Percentiles rank a stretch among this genome's conserved stretches.
Evolutionary conservation across 805 yeast genomes (phyloP).

Genomic region (Isabelozyma pseudorhagii): DNA sequence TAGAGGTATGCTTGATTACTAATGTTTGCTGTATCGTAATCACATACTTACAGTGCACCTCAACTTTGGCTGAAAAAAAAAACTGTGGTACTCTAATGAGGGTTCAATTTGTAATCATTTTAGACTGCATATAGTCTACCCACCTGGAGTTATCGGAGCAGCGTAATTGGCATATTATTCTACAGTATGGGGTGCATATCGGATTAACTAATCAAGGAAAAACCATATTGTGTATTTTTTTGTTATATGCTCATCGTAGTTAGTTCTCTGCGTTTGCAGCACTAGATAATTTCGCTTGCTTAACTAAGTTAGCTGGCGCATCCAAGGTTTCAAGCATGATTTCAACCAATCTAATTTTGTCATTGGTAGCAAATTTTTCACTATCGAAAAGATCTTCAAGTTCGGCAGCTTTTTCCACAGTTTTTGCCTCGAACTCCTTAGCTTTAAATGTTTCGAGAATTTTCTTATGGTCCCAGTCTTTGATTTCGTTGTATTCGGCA

Average conservation of each 20-base stretch:
- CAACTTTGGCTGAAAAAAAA: background rate
- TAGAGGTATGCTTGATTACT: background rate
- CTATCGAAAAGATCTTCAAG: constrained; percentile 22
- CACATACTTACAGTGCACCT: background rate
- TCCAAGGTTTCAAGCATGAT: constrained; percentile 35
- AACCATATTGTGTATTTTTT: no score
- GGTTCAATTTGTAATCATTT: background rate
- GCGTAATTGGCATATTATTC: background rate
- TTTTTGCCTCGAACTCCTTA: constrained; percentile 22
- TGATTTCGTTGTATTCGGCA: constrained; percentile 36
- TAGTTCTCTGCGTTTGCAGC: constrained; percentile 15
- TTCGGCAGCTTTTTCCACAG: constrained; percentile 24
- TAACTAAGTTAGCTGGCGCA: constrained; percentile 33
- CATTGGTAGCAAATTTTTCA: constrained; percentile 24
- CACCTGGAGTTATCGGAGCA: background rate
- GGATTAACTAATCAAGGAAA: no score
- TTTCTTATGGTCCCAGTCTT: constrained; percentile 35
- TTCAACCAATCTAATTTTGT: constrained; percentile 33
- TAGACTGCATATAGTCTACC: background rate
- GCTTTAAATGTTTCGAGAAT: constrained; percentile 31
- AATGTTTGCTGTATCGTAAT: background rate
- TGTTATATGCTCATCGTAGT: no score
- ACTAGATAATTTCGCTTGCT: constrained; percentile 33
- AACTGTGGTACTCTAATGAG: background rate
- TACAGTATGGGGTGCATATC: no score